Conservation (phyloP, 192 early-diverging fungal genomes). For the Dispira parvispora region DNA sequence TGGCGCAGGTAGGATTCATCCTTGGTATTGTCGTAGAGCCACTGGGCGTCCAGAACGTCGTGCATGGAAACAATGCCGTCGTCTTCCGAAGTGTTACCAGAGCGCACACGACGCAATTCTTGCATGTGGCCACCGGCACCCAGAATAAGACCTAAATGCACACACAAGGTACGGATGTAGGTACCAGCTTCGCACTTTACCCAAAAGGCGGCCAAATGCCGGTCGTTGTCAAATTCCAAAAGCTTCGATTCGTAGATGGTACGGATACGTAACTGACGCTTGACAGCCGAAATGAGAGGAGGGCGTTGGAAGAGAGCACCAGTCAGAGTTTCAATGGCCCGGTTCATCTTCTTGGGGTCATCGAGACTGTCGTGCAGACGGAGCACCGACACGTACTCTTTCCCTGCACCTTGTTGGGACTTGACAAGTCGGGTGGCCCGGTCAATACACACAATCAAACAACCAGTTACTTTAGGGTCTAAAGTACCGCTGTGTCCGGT, state of each 20-base stretch:
- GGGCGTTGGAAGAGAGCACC: slow-evolving; percentile 98
- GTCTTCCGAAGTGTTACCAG: slow-evolving; percentile 78
- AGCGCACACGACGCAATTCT: slow-evolving; percentile 93
- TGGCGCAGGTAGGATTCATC: slow-evolving; percentile 94
- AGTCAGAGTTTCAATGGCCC: slow-evolving; percentile 88
- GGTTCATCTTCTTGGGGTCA: slow-evolving; percentile 66
- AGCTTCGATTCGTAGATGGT: slow-evolving; percentile 95
- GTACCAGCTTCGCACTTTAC: slow-evolving; percentile 97
- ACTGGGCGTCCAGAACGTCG: slow-evolving; percentile 96
- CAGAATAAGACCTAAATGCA: slow-evolving; percentile 89
- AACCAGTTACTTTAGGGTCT: slow-evolving; percentile 98
- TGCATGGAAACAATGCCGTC: slow-evolving; percentile 98
- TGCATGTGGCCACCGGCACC: slow-evolving; percentile 98
- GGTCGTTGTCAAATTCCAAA: slow-evolving; percentile 91
- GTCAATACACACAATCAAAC: slow-evolving; percentile 97
- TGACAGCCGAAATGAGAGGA: slow-evolving; percentile 96
- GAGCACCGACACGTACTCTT: slow-evolving; percentile 94
- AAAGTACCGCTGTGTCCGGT: slow-evolving; percentile 97
- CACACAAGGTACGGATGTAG: slow-evolving; percentile 98
- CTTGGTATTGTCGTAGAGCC: slow-evolving; percentile 93
- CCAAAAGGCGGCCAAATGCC: slow-evolving; percentile 94
- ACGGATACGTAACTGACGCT: slow-evolving; percentile 96
- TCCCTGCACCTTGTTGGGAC: slow-evolving; percentile 98
- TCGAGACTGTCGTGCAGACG: slow-evolving; percentile 91
- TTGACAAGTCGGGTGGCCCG: slow-evolving; percentile 97